Percentiles rank a stretch among this genome's conserved stretches.
phyloP scores from a whole-genome alignment of 192 early-diverging fungal species.

The Dissophora ornata region DNA sequence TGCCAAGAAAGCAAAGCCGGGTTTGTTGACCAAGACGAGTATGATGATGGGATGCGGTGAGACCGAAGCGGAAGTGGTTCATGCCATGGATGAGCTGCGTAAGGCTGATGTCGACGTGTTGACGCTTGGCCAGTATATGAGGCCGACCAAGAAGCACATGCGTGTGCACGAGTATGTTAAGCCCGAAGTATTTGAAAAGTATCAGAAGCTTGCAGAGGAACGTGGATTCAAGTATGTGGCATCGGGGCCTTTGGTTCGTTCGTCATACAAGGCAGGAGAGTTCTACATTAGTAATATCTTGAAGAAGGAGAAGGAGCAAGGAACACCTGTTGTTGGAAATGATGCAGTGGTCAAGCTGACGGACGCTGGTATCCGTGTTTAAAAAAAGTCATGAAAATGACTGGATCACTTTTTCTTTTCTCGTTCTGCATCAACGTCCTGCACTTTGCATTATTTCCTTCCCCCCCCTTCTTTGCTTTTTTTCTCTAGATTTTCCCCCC shows the following conservation, averaged over 20 bases:
- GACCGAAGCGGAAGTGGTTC: conserved; percentile 91
- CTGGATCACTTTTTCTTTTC: too few relatives aligned
- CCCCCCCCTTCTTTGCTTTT: too few relatives aligned
- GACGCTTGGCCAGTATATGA: conserved; percentile 99
- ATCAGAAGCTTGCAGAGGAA: conserved; percentile 79
- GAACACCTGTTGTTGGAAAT: conserved; percentile 30
- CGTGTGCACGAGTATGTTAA: conserved; percentile 95
- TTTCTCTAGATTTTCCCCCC: too few relatives aligned
- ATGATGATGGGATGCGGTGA: conserved; percentile 99
- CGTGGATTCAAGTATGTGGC: conserved; percentile 98
- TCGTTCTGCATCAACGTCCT: too few relatives aligned
- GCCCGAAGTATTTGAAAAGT: conserved; percentile 92
- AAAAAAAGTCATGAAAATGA: conserved; percentile 5
- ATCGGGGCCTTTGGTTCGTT: conserved; percentile 92
- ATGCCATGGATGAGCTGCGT: conserved; percentile 86
- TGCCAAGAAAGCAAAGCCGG: conserved; percentile 83
- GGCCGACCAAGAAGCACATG: conserved; percentile 99
- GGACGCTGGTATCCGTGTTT: conserved; percentile 40
- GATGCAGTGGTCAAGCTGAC: conserved; percentile 50
- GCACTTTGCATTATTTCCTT: too few relatives aligned
- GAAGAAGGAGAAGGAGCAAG: conserved; percentile 57
- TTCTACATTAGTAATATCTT: conserved; percentile 94
- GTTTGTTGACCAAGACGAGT: conserved; percentile 93
- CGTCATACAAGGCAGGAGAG: conserved; percentile 97
- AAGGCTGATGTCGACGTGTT: conserved; percentile 90